A percentile compares a stretch with the other conserved stretches of the same genome.
Evolutionary conservation across 1,284 basidiomycete species (phyloP).

Genomic region (Melampsora americana): DNA sequence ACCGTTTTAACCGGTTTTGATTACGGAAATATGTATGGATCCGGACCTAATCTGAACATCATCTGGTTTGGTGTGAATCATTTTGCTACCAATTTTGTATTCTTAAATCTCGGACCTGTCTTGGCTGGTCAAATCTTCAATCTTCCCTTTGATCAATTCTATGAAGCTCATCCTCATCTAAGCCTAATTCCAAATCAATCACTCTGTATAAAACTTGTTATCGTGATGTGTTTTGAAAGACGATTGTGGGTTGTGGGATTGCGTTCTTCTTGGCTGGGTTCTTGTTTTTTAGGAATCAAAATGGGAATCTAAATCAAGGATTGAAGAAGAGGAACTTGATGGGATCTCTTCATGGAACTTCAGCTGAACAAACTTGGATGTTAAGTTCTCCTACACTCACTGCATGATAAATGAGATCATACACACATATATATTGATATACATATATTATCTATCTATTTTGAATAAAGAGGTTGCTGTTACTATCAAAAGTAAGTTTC

Average conservation of each 20-base stretch:
- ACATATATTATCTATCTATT: too few species aligned
- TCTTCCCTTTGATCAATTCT: slow-evolving; percentile 33
- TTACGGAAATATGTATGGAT: slow-evolving; percentile 36
- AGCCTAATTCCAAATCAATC: not conserved
- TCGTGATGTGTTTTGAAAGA: not conserved
- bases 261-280: not conserved
- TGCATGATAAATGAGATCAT: too few species aligned
- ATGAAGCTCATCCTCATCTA: slow-evolving; percentile 16
- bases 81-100: slow-evolving; percentile 36
- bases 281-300: not conserved
- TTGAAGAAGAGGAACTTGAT: not conserved
- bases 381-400: too few species aligned
- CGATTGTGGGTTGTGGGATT: not conserved
- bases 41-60: slow-evolving; percentile 14
- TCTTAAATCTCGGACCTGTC: slow-evolving; percentile 17
- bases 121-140: too few species aligned
- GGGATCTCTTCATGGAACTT: not conserved
- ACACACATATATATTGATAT: too few species aligned
- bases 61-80: slow-evolving; percentile 23
- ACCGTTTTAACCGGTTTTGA: too few species aligned
- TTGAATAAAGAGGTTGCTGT: too few species aligned
- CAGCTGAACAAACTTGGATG: not conserved
- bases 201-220: not conserved
- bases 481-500: too few species aligned
- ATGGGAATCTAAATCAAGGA: too few species aligned